Evolutionary conservation across 192 early-diverging fungal genomes (phyloP).

Genomic region (Funneliformis mosseae): DNA sequence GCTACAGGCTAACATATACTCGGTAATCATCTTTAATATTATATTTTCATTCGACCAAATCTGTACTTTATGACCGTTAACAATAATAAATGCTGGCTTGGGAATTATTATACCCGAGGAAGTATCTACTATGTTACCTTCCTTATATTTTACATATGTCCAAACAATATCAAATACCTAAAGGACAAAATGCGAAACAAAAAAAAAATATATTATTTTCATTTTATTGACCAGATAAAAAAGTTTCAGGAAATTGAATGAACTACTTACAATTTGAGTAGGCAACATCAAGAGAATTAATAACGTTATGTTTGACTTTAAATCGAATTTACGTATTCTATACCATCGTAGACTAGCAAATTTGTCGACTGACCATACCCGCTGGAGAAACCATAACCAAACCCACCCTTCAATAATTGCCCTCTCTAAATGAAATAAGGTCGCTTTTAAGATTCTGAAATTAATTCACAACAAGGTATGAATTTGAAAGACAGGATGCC

Average conservation of each 20-base stretch:
- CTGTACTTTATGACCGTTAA: background rate
- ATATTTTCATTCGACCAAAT: background rate
- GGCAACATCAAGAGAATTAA: background rate
- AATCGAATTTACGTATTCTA: background rate
- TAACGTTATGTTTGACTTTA: constrained; percentile 22
- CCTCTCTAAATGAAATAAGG: background rate
- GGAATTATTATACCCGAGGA: background rate
- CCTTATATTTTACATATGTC: background rate
- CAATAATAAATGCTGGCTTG: background rate
- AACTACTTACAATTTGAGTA: background rate
- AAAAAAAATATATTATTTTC: background rate
- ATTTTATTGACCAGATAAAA: background rate
- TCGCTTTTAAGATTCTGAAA: too few species aligned
- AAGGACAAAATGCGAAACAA: background rate
- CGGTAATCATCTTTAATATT: background rate
- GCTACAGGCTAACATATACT: background rate
- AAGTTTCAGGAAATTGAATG: background rate
- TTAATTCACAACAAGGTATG: too few species aligned
- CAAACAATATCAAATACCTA: constrained; percentile 1
- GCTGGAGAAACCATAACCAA: constrained; percentile 20
- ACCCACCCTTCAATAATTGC: background rate
- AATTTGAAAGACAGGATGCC: too few species aligned
- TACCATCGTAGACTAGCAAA: background rate
- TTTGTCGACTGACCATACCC: constrained; percentile 15
- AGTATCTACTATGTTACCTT: background rate